A percentile compares a stretch with the other conserved stretches of the same genome.
Evolutionary conservation across 805 yeast genomes (phyloP).

Genomic region (Suhomyces xylopsoci): DNA sequence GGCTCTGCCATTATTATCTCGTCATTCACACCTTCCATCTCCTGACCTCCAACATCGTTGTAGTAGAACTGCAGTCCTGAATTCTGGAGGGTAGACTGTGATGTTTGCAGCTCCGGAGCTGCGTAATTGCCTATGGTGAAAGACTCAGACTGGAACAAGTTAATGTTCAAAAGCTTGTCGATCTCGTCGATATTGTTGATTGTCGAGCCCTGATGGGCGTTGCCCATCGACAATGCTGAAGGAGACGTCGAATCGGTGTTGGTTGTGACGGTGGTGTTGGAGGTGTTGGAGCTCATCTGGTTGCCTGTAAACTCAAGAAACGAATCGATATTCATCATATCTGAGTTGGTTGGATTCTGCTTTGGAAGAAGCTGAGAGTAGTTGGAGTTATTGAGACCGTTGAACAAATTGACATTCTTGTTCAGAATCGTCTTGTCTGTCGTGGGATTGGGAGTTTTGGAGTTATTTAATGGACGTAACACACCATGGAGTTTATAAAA

Average conservation of each 20-base stretch:
- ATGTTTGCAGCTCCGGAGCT: neutral
- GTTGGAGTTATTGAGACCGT: slow-evolving; percentile 7
- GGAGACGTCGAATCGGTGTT: slow-evolving; percentile 2
- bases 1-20: slow-evolving; percentile 29
- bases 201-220: neutral
- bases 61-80: neutral
- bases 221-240: neutral
- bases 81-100: neutral
- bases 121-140: slow-evolving; percentile 21
- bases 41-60: slow-evolving; percentile 12
- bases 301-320: slow-evolving; percentile 13
- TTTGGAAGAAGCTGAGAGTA: neutral
- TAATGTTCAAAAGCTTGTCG: slow-evolving; percentile 38
- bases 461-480: slow-evolving; percentile 36
- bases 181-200: slow-evolving; percentile 31
- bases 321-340: slow-evolving; percentile 15
- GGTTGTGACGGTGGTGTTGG: slow-evolving; percentile 1
- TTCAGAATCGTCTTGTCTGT: slow-evolving; percentile 22
- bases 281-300: neutral
- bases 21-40: slow-evolving; percentile 27
- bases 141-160: slow-evolving; percentile 34
- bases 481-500: slow-evolving; percentile 46
- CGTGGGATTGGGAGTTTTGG: slow-evolving; percentile 5
- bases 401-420: slow-evolving; percentile 23
- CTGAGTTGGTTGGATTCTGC: slow-evolving; percentile 5